phyloP scores from a whole-genome alignment of 495 filamentous ascomycete species.

The Friedmanniomyces simplex region DNA sequence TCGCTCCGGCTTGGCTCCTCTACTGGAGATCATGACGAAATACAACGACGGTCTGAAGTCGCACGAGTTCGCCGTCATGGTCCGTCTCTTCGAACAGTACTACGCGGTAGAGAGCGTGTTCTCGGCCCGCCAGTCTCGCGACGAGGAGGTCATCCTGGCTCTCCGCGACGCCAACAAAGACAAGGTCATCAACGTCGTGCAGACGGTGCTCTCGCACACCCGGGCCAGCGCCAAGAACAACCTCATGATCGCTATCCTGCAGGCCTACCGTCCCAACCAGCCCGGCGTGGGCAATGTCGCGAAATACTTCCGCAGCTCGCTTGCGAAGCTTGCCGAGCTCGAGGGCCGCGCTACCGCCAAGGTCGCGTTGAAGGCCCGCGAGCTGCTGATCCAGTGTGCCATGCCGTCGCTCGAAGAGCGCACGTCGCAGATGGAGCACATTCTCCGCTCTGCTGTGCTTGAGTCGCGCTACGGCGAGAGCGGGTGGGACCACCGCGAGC shows the following conservation, averaged over 20 bases:
- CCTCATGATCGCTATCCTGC: constrained; percentile 79
- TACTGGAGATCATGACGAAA: constrained; percentile 68
- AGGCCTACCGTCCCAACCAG: constrained; percentile 91
- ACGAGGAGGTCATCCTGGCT: constrained; percentile 89
- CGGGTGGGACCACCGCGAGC: constrained; percentile 92
- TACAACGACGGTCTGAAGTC: constrained; percentile 84
- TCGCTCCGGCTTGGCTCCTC: constrained; percentile 62
- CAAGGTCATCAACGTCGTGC: constrained; percentile 68
- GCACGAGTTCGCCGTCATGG: constrained; percentile 79
- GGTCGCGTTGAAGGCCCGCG: constrained; percentile 91
- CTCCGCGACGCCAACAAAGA: constrained; percentile 96
- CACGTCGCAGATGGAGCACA: constrained; percentile 95
- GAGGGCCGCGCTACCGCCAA: constrained; percentile 86
- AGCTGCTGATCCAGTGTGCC: constrained; percentile 93
- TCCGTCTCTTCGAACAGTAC: constrained; percentile 66
- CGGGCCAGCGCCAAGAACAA: constrained; percentile 89
- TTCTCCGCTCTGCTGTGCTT: constrained; percentile 87
- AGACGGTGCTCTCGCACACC: constrained; percentile 88
- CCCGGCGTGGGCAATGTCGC: constrained; percentile 77
- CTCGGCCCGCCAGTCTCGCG: constrained; percentile 69
- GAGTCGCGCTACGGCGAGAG: constrained; percentile 95
- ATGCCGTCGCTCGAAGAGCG: constrained; percentile 93
- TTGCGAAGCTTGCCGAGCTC: constrained; percentile 81
- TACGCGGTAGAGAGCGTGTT: constrained; percentile 79
- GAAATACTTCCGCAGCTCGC: constrained; percentile 73